A percentile compares a stretch with the other conserved stretches of the same genome.
Evolutionary conservation across 257 asterid genomes (phyloP).

Genomic region (Perilla frutescens): DNA sequence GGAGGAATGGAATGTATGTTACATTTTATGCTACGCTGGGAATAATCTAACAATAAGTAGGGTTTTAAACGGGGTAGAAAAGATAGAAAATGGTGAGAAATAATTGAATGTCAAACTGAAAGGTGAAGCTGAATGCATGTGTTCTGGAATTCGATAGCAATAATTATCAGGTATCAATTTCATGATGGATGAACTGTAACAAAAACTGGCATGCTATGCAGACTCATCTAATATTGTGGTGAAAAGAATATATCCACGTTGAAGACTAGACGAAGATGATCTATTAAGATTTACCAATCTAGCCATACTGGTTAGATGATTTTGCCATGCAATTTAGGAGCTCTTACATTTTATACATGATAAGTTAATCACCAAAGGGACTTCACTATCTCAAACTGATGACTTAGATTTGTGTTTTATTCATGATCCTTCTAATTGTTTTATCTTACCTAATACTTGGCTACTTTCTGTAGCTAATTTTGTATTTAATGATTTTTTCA

Average conservation of each 20-base stretch:
- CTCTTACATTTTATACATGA: neutral
- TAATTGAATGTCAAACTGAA: constrained; percentile 20
- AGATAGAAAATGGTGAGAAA: neutral
- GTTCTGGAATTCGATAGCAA: constrained; percentile 7
- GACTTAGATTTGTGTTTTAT: neutral
- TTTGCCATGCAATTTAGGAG: neutral
- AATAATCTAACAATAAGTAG: neutral
- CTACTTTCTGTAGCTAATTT: constrained; percentile 20
- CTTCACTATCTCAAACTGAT: constrained; percentile 21
- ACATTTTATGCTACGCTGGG: constrained; percentile 1
- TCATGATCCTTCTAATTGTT: neutral
- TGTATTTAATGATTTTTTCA: constrained; percentile 42
- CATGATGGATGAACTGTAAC: neutral
- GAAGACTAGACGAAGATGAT: neutral
- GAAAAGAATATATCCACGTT: neutral
- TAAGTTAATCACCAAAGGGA: neutral
- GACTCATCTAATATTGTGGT: neutral
- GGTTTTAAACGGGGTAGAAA: constrained; percentile 1
- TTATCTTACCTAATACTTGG: constrained; percentile 17
- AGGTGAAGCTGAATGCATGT: constrained; percentile 28
- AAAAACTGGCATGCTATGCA: neutral
- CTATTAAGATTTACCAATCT: constrained; percentile 10
- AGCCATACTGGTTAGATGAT: neutral
- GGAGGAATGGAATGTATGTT: constrained; percentile 3
- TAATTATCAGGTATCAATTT: neutral